Evolutionary conservation across 768 basidiomycete genomes (phyloP), one percentile per base, ranked within the genome.

Genomic region (Termitomyces sp.): DNA sequence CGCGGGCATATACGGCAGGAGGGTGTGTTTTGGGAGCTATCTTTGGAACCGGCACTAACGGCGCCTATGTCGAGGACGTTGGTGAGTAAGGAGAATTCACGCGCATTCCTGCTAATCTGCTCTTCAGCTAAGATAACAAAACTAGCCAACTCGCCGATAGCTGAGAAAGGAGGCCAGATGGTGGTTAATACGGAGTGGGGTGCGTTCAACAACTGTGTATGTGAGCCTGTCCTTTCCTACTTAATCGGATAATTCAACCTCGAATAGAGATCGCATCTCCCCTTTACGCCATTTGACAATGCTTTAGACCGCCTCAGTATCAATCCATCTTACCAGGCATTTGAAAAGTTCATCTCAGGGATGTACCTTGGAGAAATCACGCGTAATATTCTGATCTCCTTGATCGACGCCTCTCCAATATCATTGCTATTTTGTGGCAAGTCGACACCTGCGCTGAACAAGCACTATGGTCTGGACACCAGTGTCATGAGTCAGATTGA

Each of bases 151-250:
- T 79, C 73, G 44, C 75, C 83, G 26, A 83, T 80, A 6, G 81
- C 77, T 10, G 74, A 78, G 9, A 76, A 81, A 33, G 88, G 85
- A 5, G 90, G 86, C 20, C 73, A 81, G 62, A 99, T 99, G 97
- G 82, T 98, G 55, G 84, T 98, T 56, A 99, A 99, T 74, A 92
- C 92, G 7, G 97, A 98, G 75, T 98, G 96, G 97, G 97, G 97
- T 60, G 97, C 85, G 26, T 97, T 98, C 74, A 92, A 99, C 72
- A 98, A 97, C 72, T 81, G 86, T 51, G 94, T 93, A 69, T 64
- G 85, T 72, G 22, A 16, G 45, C 7, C 48, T 22, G 33, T 28
- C 22, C n/a, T 22, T 46, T 51, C 12, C 5, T 33, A 1, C 37
- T 37, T 34, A n/a, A 37, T 20, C 51, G 34, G 10, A 26, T 2